phyloP scores from a whole-genome alignment of 441 rosid species.

The Erysimum cheiri region DNA sequence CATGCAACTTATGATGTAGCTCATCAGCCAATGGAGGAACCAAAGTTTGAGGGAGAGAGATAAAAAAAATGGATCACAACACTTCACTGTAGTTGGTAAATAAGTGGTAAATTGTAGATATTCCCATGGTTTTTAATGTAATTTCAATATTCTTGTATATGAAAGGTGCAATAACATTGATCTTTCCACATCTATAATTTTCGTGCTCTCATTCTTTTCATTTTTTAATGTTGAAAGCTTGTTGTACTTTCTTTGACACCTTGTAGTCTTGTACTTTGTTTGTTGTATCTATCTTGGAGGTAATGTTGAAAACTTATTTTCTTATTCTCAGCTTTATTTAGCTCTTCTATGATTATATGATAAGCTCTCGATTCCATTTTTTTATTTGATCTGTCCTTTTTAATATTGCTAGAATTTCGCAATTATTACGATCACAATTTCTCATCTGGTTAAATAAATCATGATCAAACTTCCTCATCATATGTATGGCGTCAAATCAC shows the following conservation, averaged over 20 bases:
- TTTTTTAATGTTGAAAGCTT: conserved; percentile 6
- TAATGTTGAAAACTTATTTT: no score
- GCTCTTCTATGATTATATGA: not conserved
- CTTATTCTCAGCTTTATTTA: not conserved
- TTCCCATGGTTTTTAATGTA: not conserved
- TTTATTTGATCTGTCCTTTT: not conserved
- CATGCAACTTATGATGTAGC: no score
- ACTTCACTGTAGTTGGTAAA: conserved; percentile 15
- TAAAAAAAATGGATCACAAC: no score
- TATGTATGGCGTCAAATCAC: not conserved
- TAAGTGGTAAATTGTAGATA: no score
- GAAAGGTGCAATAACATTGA: not conserved
- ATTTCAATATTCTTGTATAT: conserved; percentile 3
- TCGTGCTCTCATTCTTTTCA: conserved; percentile 1
- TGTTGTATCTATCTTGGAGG: not conserved
- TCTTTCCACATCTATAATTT: not conserved
- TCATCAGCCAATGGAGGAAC: no score
- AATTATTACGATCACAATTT: not conserved
- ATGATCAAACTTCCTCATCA: not conserved
- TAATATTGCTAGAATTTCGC: not conserved
- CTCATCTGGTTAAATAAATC: not conserved
- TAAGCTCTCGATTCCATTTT: not conserved
- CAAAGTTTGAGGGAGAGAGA: no score
- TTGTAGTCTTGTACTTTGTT: no score
- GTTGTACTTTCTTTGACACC: not conserved